phyloP scores from a whole-genome alignment of 139 green algal species.

The Chlamydomonas sp. region DNA sequence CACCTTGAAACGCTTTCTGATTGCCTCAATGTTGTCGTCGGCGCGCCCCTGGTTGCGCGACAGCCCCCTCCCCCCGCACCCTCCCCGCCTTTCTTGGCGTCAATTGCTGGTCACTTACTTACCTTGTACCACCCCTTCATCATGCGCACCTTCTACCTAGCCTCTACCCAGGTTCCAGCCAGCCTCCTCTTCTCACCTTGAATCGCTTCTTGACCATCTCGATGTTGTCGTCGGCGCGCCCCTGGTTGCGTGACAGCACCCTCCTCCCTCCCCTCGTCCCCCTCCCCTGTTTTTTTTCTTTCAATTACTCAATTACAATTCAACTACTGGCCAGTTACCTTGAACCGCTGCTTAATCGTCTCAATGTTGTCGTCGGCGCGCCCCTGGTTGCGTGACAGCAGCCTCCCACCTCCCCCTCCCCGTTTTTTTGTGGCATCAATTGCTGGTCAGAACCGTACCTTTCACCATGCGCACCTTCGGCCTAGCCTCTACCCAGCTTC shows the following conservation, averaged over 20 bases:
- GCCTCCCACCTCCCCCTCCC: slow-evolving; percentile 5
- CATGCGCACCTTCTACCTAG: no score
- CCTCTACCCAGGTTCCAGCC: no score
- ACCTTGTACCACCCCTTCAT: slow-evolving; percentile 73
- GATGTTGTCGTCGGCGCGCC: slow-evolving; percentile 75
- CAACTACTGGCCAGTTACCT: neutral
- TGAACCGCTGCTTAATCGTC: slow-evolving; percentile 90
- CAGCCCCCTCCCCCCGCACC: no score
- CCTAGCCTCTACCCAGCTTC: neutral
- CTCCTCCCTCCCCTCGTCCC: no score
- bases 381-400: slow-evolving; percentile 13
- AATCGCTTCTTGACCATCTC: slow-evolving; percentile 93
- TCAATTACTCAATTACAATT: neutral
- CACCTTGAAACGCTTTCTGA: neutral
- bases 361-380: slow-evolving; percentile 82
- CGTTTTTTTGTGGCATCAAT: no score
- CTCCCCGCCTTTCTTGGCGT: no score
- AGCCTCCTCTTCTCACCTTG: neutral
- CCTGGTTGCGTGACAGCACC: no score
- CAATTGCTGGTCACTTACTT: neutral
- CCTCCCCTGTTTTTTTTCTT: no score
- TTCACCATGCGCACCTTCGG: neutral
- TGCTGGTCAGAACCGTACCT: no score
- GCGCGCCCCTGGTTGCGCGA: neutral
- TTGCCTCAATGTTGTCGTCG: neutral